Evolutionary conservation across 176 grass and related monocot genomes (phyloP).

Genomic region (Canna indica): DNA sequence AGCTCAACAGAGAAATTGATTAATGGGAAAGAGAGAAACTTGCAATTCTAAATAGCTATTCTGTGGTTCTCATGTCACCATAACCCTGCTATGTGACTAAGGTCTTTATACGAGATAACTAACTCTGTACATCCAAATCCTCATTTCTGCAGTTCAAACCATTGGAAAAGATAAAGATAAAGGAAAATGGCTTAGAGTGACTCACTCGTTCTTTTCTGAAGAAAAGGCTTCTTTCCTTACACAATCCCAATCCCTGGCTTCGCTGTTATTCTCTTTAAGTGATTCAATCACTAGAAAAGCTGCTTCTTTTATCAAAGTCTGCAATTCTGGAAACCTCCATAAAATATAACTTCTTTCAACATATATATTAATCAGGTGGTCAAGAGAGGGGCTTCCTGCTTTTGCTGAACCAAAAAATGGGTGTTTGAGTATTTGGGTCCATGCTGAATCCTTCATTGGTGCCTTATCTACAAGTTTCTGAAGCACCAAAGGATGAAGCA

Average conservation of each 20-base stretch:
- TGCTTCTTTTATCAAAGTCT: conserved; percentile 76
- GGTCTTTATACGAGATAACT: background rate
- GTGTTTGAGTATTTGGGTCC: conserved; percentile 81
- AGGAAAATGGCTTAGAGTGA: conserved; percentile 17
- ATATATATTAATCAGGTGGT: conserved; percentile 96
- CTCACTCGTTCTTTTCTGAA: conserved; percentile 95
- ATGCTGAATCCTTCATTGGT: conserved; percentile 77
- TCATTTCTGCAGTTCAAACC: background rate
- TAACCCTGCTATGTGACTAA: background rate
- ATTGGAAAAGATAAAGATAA: background rate
- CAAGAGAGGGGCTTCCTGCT: conserved; percentile 81
- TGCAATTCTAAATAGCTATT: too few species aligned
- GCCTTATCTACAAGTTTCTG: conserved; percentile 75
- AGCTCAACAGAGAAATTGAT: background rate
- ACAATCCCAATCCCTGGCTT: conserved; percentile 76
- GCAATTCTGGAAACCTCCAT: conserved; percentile 95
- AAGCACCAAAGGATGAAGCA: conserved; percentile 88
- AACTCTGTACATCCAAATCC: background rate
- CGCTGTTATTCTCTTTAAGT: conserved; percentile 59
- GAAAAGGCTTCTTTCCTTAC: conserved; percentile 78
- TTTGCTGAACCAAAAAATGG: conserved; percentile 88
- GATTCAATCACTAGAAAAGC: conserved; percentile 75
- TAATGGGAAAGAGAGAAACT: too few species aligned
- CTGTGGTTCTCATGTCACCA: too few species aligned
- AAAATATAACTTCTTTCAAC: conserved; percentile 90